Percentiles rank a stretch among this genome's conserved stretches.
These are phyloP conservation scores for Patellaria atrata DNA, from an alignment of 495 filamentous ascomycete genomes.

Conservation along the genomic window DNA sequence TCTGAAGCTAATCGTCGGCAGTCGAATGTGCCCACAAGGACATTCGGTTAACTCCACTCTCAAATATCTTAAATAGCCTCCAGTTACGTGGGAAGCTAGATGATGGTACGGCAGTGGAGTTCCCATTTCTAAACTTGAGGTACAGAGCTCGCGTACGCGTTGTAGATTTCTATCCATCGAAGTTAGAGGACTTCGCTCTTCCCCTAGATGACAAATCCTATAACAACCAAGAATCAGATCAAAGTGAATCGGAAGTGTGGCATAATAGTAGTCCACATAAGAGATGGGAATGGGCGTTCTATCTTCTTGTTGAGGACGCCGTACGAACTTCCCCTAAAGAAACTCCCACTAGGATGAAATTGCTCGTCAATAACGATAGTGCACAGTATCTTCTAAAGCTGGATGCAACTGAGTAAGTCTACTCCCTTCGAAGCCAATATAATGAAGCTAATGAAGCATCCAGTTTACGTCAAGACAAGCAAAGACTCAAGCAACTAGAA, in stretches of 20 bases:
- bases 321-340: conserved; percentile 1
- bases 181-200: conserved; percentile 56
- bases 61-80: conserved; percentile 35
- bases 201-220: conserved; percentile 14
- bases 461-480: conserved; percentile 41
- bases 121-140: conserved; percentile 61
- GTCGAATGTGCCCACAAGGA: conserved; percentile 25
- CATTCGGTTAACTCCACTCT: conserved; percentile 30
- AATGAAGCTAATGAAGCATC: background rate
- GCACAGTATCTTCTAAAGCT: conserved; percentile 52
- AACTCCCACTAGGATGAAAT: conserved; percentile 32
- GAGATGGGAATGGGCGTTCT: conserved; percentile 26
- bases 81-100: conserved; percentile 25
- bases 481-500: conserved; percentile 36
- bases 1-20: conserved; percentile 2
- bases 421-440: background rate
- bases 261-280: no score
- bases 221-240: conserved; percentile 1
- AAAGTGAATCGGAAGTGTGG: no score
- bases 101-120: conserved; percentile 31
- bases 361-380: conserved; percentile 48
- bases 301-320: conserved; percentile 22
- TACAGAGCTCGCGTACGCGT: conserved; percentile 57
- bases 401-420: conserved; percentile 50
- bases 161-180: conserved; percentile 63